Percentiles rank a stretch among this genome's conserved stretches.
Evolutionary conservation across 2,329 filamentous ascomycete genomes (phyloP).

Genomic region (Amauroascus niger): DNA sequence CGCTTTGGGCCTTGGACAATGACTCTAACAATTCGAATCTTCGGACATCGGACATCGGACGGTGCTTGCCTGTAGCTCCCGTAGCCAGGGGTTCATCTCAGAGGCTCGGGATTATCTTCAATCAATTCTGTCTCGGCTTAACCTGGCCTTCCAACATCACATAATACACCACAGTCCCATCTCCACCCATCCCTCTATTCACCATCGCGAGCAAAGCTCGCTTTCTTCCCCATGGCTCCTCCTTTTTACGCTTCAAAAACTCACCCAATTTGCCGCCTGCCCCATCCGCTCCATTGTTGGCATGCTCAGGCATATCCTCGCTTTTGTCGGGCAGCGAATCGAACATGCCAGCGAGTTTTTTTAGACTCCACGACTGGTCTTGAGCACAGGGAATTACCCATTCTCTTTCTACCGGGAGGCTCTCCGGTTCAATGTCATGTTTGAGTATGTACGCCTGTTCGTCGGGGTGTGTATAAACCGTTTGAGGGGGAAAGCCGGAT

Average conservation of each 20-base stretch:
- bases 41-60: too few relatives aligned
- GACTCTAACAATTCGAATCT: too few relatives aligned
- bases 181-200: slow-evolving; percentile 41
- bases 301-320: slow-evolving; percentile 16
- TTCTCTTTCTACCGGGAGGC: slow-evolving; percentile 43
- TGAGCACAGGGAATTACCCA: slow-evolving; percentile 52
- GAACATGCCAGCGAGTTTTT: slow-evolving; percentile 48
- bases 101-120: slow-evolving; percentile 1
- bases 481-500: slow-evolving; percentile 51
- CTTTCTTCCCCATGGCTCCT: slow-evolving; percentile 41
- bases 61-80: not conserved
- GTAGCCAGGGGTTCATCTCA: not conserved
- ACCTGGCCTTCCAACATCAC: slow-evolving; percentile 55
- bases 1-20: too few relatives aligned
- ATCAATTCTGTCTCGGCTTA: slow-evolving; percentile 55
- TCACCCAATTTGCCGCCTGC: slow-evolving; percentile 25
- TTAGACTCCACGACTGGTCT: slow-evolving; percentile 51
- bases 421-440: slow-evolving; percentile 39
- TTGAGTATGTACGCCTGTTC: slow-evolving; percentile 53
- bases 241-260: slow-evolving; percentile 26
- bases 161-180: slow-evolving; percentile 58
- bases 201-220: slow-evolving; percentile 49
- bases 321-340: slow-evolving; percentile 39
- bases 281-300: slow-evolving; percentile 18
- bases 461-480: slow-evolving; percentile 55